These are phyloP conservation scores for Tremella fuciformis DNA, from an alignment of 768 basidiomycete species.

Conservation along the genomic window DNA sequence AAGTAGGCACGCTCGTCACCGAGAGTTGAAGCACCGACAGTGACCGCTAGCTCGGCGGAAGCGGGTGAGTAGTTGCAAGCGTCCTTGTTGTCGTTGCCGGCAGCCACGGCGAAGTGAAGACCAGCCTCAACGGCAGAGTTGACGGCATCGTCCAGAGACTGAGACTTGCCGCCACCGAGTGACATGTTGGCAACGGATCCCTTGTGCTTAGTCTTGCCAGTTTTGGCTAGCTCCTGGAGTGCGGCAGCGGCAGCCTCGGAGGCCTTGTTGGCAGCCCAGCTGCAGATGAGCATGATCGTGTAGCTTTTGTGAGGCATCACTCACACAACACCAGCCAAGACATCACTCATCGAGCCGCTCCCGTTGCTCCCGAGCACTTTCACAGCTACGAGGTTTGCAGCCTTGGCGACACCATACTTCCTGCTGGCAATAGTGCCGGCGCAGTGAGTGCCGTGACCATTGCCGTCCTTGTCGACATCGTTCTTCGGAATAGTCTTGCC, in stretches of 20 bases:
- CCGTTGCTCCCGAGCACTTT: conserved; percentile 80
- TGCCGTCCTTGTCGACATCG: conserved; percentile 83
- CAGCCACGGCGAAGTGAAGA: conserved; percentile 95
- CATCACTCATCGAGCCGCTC: conserved; percentile 91
- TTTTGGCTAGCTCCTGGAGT: conserved; percentile 63
- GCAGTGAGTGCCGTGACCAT: conserved; percentile 92
- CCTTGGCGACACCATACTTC: conserved; percentile 95
- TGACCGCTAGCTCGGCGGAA: conserved; percentile 79
- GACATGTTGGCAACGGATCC: conserved; percentile 82
- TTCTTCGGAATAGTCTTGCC: conserved; percentile 83
- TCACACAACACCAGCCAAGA: conserved; percentile 72
- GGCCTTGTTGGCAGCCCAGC: conserved; percentile 64
- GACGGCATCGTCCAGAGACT: conserved; percentile 76
- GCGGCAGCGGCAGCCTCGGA: conserved; percentile 62
- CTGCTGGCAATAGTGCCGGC: conserved; percentile 92
- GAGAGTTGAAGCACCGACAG: conserved; percentile 75
- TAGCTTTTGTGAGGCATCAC: too few species aligned
- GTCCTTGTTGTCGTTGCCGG: conserved; percentile 79
- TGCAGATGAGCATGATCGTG: conserved; percentile 17
- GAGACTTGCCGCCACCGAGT: conserved; percentile 91
- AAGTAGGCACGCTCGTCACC: conserved; percentile 58
- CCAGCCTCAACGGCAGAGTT: conserved; percentile 78
- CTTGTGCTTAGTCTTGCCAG: conserved; percentile 79
- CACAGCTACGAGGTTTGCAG: conserved; percentile 60
- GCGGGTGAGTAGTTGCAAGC: conserved; percentile 94